These are phyloP conservation scores for Myxozyma lipomycoides DNA, from an alignment of 805 yeast species.

Conservation along the genomic window DNA sequence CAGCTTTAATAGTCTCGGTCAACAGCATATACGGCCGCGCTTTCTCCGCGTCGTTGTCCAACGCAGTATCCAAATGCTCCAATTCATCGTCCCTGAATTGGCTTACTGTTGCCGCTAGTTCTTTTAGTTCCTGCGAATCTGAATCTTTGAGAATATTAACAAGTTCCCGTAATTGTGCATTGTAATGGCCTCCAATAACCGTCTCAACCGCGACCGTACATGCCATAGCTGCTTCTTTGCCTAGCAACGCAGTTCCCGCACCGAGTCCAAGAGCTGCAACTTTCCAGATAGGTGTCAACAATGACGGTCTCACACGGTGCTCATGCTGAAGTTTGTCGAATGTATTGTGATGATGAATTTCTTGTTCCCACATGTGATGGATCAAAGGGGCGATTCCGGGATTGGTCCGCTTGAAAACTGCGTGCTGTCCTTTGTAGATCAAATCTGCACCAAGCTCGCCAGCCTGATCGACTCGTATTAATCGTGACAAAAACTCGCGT, in stretches of 20 bases:
- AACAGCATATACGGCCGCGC: slow-evolving; percentile 89
- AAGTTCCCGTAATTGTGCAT: slow-evolving; percentile 76
- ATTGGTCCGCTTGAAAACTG: slow-evolving; percentile 62
- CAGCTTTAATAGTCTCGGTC: slow-evolving; percentile 78
- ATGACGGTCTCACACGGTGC: slow-evolving; percentile 83
- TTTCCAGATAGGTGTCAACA: slow-evolving; percentile 91
- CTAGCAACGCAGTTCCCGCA: slow-evolving; percentile 73
- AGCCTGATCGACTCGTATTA: slow-evolving; percentile 90
- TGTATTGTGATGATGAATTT: slow-evolving; percentile 80
- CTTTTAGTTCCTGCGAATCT: slow-evolving; percentile 35
- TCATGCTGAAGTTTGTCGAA: slow-evolving; percentile 72
- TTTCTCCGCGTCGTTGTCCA: slow-evolving; percentile 82
- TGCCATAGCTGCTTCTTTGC: slow-evolving; percentile 98
- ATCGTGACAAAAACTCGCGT: slow-evolving; percentile 16
- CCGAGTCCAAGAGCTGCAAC: slow-evolving; percentile 86
- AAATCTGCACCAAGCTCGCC: slow-evolving; percentile 96
- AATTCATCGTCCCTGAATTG: not conserved
- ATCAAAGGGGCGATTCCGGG: slow-evolving; percentile 77
- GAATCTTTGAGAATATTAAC: slow-evolving; percentile 25
- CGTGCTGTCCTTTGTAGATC: slow-evolving; percentile 86
- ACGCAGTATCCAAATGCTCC: slow-evolving; percentile 81
- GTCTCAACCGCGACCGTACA: slow-evolving; percentile 99
- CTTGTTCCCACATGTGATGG: slow-evolving; percentile 98
- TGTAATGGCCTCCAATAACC: slow-evolving; percentile 94
- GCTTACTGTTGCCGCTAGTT: not conserved